Evolutionary conservation across 2,329 filamentous ascomycete species (phyloP).

Genomic region (Colletotrichum lindemuthianum): DNA sequence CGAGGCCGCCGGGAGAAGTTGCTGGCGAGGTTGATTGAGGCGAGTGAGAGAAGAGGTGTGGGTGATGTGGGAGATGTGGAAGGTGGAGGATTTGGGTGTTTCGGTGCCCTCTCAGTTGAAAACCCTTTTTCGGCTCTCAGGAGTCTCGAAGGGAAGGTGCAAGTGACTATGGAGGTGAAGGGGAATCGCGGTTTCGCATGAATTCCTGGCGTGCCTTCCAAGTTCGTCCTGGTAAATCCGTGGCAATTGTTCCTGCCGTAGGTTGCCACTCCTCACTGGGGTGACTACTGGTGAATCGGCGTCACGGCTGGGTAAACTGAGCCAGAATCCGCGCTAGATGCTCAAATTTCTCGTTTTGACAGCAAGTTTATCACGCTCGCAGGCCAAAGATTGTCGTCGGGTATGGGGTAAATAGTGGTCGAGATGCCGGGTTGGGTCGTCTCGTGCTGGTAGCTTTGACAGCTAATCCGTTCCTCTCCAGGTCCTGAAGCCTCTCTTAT

Average conservation of each 20-base stretch:
- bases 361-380: slow-evolving; percentile 31
- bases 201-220: slow-evolving; percentile 24
- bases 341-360: slow-evolving; percentile 15
- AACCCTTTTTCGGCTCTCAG: not conserved
- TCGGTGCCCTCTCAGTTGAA: slow-evolving; percentile 2
- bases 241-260: slow-evolving; percentile 15
- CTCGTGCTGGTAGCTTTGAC: too few species aligned
- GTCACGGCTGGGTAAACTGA: not conserved
- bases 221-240: slow-evolving; percentile 16
- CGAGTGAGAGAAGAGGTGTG: not conserved
- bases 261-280: slow-evolving; percentile 25
- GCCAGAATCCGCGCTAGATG: not conserved
- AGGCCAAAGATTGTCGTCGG: slow-evolving; percentile 13
- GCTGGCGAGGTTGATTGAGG: slow-evolving; percentile 6
- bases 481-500: slow-evolving; percentile 21
- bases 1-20: not conserved
- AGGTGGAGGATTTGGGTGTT: slow-evolving; percentile 1
- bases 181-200: not conserved
- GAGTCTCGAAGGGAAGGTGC: not conserved
- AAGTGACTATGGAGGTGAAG: not conserved
- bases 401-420: slow-evolving; percentile 11
- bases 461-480: not conserved
- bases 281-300: slow-evolving; percentile 6
- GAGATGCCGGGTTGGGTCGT: slow-evolving; percentile 16
- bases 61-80: not conserved